Percentiles rank a stretch among this genome's conserved stretches.
Evolutionary conservation across 2,329 filamentous ascomycete species (phyloP).

Genomic region (Penicillium crustosum): DNA sequence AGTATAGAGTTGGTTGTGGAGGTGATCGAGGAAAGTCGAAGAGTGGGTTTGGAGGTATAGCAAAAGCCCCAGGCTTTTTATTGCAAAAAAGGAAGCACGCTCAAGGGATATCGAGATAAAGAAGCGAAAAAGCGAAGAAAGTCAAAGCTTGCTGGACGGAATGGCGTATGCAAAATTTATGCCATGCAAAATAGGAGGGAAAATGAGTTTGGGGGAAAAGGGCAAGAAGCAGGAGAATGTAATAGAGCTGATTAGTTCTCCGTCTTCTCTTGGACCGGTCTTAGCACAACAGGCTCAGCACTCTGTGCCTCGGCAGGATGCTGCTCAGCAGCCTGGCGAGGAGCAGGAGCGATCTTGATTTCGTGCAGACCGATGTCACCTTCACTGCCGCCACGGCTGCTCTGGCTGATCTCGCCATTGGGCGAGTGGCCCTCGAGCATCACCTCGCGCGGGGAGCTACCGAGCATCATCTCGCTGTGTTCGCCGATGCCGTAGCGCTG

Average conservation of each 20-base stretch:
- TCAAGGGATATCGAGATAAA: constrained; percentile 30
- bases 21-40: not conserved
- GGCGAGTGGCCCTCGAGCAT: constrained; percentile 27
- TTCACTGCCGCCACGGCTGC: constrained; percentile 34
- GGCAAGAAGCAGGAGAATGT: not conserved
- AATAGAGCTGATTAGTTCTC: constrained; percentile 8
- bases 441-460: constrained; percentile 48
- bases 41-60: constrained; percentile 8
- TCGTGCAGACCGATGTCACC: constrained; percentile 34
- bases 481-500: constrained; percentile 61
- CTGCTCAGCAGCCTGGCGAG: constrained; percentile 33
- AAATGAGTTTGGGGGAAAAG: not conserved
- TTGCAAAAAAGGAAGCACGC: constrained; percentile 21
- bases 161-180: constrained; percentile 9
- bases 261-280: constrained; percentile 27
- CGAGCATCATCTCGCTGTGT: constrained; percentile 62
- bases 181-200: constrained; percentile 1
- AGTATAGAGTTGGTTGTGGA: not conserved
- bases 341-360: constrained; percentile 31
- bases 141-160: constrained; percentile 11
- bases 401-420: constrained; percentile 30
- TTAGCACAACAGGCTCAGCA: constrained; percentile 16
- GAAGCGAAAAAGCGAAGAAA: constrained; percentile 14
- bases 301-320: constrained; percentile 19
- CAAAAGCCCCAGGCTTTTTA: constrained; percentile 26